Percentiles rank a stretch among this genome's conserved stretches.
Conservation (phyloP, 1,284 basidiomycete genomes). For the Sanghuangporus weigelae region DNA sequence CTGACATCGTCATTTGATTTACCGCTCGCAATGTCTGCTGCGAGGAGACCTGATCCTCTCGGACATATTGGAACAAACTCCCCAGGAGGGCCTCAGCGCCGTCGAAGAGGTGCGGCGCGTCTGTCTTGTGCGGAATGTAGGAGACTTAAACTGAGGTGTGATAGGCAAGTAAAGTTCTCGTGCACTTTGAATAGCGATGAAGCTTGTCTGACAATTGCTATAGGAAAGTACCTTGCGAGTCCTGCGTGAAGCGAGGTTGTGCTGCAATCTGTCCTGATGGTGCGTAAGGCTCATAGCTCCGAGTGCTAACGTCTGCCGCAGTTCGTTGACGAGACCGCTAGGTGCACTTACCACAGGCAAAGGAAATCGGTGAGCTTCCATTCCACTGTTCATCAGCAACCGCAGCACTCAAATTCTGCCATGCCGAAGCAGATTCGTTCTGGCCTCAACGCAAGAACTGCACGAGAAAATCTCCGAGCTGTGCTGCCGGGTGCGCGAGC, state of each 20-base stretch:
- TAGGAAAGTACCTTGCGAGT: conserved; percentile 29
- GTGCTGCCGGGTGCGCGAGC: conserved; percentile 64
- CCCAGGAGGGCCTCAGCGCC: conserved; percentile 14
- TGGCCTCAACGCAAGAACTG: conserved; percentile 75
- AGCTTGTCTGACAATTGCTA: neutral
- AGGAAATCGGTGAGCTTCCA: conserved; percentile 58
- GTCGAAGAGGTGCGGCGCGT: conserved; percentile 61
- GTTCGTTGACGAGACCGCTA: conserved; percentile 18
- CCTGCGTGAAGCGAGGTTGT: conserved; percentile 53
- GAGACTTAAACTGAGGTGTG: conserved; percentile 73
- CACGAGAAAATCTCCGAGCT: conserved; percentile 78
- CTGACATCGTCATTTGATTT: neutral
- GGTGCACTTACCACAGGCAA: conserved; percentile 75
- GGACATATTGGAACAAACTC: neutral
- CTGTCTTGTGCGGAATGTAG: conserved; percentile 75
- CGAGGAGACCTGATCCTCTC: neutral
- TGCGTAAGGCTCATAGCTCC: conserved; percentile 23
- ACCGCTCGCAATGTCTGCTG: conserved; percentile 7
- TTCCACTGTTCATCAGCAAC: neutral
- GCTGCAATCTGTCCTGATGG: conserved; percentile 63
- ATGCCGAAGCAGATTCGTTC: conserved; percentile 52
- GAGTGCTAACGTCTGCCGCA: neutral
- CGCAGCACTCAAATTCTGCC: neutral
- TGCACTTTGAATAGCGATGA: neutral
- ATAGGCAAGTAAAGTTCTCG: conserved; percentile 43